Conservation (phyloP, 2,329 filamentous ascomycete genomes). For the Colletotrichum cuscutae region DNA sequence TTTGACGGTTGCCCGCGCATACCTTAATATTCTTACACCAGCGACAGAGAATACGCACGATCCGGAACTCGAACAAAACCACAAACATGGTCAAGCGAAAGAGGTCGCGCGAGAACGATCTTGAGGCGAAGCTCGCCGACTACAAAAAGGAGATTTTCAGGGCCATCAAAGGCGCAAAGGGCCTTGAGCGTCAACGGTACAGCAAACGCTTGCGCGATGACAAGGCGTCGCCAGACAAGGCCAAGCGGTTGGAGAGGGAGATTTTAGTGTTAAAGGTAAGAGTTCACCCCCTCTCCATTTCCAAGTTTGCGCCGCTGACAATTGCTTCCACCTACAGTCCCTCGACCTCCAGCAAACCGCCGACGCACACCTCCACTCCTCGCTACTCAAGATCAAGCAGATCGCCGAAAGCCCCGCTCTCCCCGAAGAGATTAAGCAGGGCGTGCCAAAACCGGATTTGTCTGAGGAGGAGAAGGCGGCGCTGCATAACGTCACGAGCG, state of each 20-base stretch:
- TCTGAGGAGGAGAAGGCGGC: constrained; percentile 61
- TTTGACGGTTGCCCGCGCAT: neutral
- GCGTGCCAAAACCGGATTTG: constrained; percentile 60
- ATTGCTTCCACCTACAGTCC: constrained; percentile 48
- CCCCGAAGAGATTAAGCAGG: constrained; percentile 57
- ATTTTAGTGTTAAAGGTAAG: constrained; percentile 64
- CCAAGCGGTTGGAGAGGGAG: constrained; percentile 71
- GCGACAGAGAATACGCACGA: neutral
- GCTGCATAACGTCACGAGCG: constrained; percentile 70
- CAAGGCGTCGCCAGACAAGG: constrained; percentile 58
- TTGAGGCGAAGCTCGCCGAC: constrained; percentile 63
- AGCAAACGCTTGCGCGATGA: constrained; percentile 66
- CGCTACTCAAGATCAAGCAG: constrained; percentile 63
- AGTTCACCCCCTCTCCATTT: neutral
- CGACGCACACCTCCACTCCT: constrained; percentile 64
- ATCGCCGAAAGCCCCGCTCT: constrained; percentile 62
- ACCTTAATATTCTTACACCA: neutral
- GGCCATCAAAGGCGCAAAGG: constrained; percentile 78
- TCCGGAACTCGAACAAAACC: neutral
- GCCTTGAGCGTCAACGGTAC: constrained; percentile 82
- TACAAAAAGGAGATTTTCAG: constrained; percentile 70
- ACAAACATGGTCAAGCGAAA: constrained; percentile 68
- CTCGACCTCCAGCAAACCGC: constrained; percentile 68
- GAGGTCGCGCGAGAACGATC: constrained; percentile 54
- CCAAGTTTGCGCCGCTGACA: constrained; percentile 9